phyloP scores from a whole-genome alignment of 306 rosid species.

The Luffa acutangula region DNA sequence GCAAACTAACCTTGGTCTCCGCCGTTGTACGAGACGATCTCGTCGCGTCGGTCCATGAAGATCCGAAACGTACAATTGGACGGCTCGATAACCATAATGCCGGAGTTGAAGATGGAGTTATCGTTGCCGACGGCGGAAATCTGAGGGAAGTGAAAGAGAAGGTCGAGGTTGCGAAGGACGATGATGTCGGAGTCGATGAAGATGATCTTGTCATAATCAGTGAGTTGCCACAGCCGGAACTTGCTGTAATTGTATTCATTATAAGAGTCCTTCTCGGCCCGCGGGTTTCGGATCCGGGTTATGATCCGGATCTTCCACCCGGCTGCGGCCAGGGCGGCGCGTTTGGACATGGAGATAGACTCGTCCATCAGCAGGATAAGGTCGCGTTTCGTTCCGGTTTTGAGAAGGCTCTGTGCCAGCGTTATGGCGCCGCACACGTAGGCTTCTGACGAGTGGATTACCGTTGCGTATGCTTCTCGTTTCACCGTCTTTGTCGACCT shows the following conservation, averaged over 20 bases:
- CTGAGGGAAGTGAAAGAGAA: constrained; percentile 80
- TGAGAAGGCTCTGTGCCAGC: constrained; percentile 63
- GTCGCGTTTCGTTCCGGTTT: constrained; percentile 68
- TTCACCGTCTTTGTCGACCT: constrained; percentile 24
- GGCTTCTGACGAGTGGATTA: constrained; percentile 61
- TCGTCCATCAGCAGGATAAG: constrained; percentile 66
- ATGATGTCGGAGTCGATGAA: constrained; percentile 82
- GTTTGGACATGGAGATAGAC: constrained; percentile 48
- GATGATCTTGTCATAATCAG: constrained; percentile 56
- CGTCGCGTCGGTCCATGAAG: constrained; percentile 38
- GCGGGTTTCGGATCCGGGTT: constrained; percentile 66
- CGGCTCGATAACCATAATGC: constrained; percentile 87
- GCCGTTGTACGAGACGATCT: constrained; percentile 72
- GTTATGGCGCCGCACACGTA: constrained; percentile 91
- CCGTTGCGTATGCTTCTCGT: constrained; percentile 81
- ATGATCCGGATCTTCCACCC: constrained; percentile 76
- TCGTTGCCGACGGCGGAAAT: constrained; percentile 87
- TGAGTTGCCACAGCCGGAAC: constrained; percentile 87
- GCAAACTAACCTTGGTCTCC: constrained; percentile 62
- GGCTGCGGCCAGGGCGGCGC: constrained; percentile 34
- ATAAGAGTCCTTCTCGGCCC: constrained; percentile 49
- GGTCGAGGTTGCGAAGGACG: constrained; percentile 68
- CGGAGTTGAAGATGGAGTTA: constrained; percentile 74
- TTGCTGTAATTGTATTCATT: constrained; percentile 96
- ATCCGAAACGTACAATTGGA: constrained; percentile 65